Evolutionary conservation across 257 asterid genomes (phyloP).

Genomic region (Rehmannia glutinosa): DNA sequence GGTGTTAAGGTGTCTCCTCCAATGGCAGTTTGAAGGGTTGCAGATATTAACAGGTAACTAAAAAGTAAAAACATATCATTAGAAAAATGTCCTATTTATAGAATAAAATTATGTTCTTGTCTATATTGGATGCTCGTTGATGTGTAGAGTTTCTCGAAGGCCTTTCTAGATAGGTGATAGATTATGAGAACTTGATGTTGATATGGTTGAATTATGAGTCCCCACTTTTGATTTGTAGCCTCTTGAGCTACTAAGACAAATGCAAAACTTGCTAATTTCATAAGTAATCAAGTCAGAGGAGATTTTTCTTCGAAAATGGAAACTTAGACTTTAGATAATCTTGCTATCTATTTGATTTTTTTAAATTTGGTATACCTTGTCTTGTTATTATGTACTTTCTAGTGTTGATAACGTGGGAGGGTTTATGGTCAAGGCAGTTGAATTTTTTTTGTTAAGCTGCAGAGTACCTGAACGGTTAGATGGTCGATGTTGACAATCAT

Average conservation of each 20-base stretch:
- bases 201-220: neutral
- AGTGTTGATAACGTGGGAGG: neutral
- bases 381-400: too few relatives aligned
- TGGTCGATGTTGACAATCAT: too few relatives aligned
- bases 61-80: too few relatives aligned
- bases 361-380: neutral
- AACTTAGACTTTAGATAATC: too few relatives aligned
- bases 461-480: neutral
- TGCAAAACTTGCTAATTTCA: neutral
- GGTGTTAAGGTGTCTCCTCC: conserved; percentile 22
- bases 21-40: neutral
- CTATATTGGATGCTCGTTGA: too few relatives aligned
- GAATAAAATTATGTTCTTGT: too few relatives aligned
- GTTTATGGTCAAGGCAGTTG: neutral
- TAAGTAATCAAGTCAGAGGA: neutral
- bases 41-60: neutral
- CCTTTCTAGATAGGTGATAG: too few relatives aligned
- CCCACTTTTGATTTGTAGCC: neutral
- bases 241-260: neutral
- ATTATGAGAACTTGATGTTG: too few relatives aligned
- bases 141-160: too few relatives aligned
- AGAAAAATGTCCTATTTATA: too few relatives aligned
- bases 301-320: too few relatives aligned
- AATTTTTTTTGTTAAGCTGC: neutral
- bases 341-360: too few relatives aligned